Percentiles rank a stretch among this genome's conserved stretches.
Evolutionary conservation across 75 land plant species (phyloP).

Genomic region (Picea glauca): DNA sequence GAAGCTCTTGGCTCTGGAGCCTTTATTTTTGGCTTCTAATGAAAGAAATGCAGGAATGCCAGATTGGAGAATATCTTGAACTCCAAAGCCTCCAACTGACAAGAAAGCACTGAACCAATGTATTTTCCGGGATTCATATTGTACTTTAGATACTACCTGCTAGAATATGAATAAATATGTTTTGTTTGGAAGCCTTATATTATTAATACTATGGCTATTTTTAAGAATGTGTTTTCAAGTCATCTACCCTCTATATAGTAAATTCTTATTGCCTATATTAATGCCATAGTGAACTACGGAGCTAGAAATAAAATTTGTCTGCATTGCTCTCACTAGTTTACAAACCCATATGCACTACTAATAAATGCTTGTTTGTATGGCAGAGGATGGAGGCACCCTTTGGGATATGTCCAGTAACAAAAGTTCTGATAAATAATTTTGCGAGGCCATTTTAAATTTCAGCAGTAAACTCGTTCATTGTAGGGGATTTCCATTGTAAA

Average conservation of each 20-base stretch:
- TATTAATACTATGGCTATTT: neutral
- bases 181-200: neutral
- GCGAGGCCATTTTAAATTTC: too few relatives aligned
- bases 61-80: too few relatives aligned
- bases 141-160: neutral
- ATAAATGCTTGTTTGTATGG: constrained; percentile 6
- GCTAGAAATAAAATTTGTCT: neutral
- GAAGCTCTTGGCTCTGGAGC: too few relatives aligned
- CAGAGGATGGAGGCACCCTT: constrained; percentile 70
- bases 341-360: neutral
- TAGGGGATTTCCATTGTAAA: too few relatives aligned
- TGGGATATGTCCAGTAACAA: constrained; percentile 28
- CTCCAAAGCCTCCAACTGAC: too few relatives aligned
- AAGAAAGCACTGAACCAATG: neutral
- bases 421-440: neutral
- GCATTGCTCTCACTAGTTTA: neutral
- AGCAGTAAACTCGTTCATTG: too few relatives aligned
- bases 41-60: too few relatives aligned
- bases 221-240: neutral
- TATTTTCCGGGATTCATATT: neutral
- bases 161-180: neutral
- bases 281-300: neutral
- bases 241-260: neutral
- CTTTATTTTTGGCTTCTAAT: too few relatives aligned
- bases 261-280: neutral